These are phyloP conservation scores for Penicillium sp. DNA, from an alignment of 2,329 filamentous ascomycete genomes.

Conservation along the genomic window DNA sequence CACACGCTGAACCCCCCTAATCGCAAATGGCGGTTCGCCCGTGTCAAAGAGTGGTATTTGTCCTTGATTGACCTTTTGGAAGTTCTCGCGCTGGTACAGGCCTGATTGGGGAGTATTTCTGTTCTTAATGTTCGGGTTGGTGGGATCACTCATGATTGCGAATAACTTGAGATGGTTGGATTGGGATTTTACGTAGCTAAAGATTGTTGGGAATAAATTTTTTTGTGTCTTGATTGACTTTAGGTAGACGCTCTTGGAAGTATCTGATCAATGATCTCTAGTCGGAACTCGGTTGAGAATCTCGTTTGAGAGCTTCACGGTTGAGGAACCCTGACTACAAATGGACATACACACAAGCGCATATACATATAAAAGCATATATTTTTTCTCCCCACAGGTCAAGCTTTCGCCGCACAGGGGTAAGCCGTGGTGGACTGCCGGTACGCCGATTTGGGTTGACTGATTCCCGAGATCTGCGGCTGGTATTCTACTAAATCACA, in stretches of 20 bases:
- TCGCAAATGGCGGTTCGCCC: constrained; percentile 56
- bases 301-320: background rate
- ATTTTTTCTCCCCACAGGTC: background rate
- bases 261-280: constrained; percentile 29
- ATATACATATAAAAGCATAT: background rate
- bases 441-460: background rate
- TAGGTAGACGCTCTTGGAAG: constrained; percentile 1
- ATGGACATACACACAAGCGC: background rate
- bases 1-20: constrained; percentile 70
- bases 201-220: background rate
- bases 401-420: background rate
- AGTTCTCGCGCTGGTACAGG: constrained; percentile 55
- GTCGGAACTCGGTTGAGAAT: constrained; percentile 10
- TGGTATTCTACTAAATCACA: background rate
- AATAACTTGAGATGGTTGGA: background rate
- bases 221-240: background rate
- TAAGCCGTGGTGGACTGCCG: background rate
- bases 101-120: constrained; percentile 55
- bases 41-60: constrained; percentile 53
- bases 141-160: constrained; percentile 41
- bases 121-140: constrained; percentile 51
- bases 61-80: constrained; percentile 54
- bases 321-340: background rate
- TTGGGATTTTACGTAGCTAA: too few relatives aligned
- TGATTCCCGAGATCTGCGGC: background rate